These are phyloP conservation scores for Hanseniaspora gamundiae DNA, from an alignment of 1,139 yeast genomes.

Conservation along the genomic window DNA sequence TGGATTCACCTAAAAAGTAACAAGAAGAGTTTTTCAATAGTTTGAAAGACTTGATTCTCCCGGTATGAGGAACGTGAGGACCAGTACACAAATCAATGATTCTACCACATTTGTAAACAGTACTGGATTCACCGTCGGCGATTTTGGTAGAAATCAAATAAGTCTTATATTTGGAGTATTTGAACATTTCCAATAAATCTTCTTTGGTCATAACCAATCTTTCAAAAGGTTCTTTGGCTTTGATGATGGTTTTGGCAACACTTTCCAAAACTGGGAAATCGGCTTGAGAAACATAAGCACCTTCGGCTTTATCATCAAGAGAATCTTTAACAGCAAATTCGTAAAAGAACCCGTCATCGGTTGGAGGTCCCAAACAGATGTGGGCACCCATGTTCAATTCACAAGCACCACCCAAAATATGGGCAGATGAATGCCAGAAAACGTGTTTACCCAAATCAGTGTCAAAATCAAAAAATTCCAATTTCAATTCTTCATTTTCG, in stretches of 20 bases:
- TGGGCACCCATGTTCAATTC: constrained; percentile 95
- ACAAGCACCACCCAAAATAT: constrained; percentile 95
- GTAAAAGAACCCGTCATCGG: constrained; percentile 94
- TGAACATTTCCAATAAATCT: constrained; percentile 82
- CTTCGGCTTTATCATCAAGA: constrained; percentile 39
- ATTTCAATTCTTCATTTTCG: constrained; percentile 24
- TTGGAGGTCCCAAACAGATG: constrained; percentile 90
- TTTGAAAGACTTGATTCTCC: constrained; percentile 89
- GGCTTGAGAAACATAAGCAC: constrained; percentile 61
- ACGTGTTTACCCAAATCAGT: constrained; percentile 86
- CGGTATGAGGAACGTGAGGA: constrained; percentile 97
- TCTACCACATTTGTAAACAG: constrained; percentile 97
- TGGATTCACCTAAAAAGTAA: constrained; percentile 87
- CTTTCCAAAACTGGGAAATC: constrained; percentile 82
- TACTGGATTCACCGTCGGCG: constrained; percentile 92
- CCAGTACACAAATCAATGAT: constrained; percentile 95
- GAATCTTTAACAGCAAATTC: constrained; percentile 76
- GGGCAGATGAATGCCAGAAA: constrained; percentile 99
- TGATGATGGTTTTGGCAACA: constrained; percentile 82
- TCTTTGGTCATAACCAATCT: constrained; percentile 89
- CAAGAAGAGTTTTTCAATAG: constrained; percentile 92
- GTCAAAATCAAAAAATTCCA: constrained; percentile 74
- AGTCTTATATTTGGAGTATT: constrained; percentile 91
- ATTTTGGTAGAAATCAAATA: constrained; percentile 76
- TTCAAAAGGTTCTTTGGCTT: constrained; percentile 93